phyloP scores from a whole-genome alignment of 2,329 filamentous ascomycete genomes.

The Diaporthe nobilis region DNA sequence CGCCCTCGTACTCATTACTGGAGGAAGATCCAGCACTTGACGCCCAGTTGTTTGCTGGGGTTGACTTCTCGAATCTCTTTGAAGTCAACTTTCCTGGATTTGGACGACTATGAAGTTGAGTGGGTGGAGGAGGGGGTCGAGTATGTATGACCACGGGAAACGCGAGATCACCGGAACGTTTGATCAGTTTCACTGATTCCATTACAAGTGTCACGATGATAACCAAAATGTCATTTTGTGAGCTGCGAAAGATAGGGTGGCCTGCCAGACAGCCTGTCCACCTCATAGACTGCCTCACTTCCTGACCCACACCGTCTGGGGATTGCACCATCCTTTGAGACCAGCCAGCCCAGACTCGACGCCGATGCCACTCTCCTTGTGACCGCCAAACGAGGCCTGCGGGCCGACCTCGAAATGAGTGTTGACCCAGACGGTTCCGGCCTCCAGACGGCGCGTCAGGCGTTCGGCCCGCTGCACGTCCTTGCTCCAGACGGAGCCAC shows the following conservation, averaged over 20 bases:
- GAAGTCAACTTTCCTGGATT: background rate
- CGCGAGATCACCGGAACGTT: background rate
- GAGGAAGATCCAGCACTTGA: background rate
- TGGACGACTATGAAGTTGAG: background rate
- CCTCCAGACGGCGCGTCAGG: slow-evolving; percentile 62
- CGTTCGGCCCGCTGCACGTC: slow-evolving; percentile 63
- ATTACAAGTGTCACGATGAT: no score
- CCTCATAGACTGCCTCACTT: background rate
- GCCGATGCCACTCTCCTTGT: slow-evolving; percentile 66
- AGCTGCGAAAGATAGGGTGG: no score
- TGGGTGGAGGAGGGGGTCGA: no score
- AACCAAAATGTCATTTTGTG: background rate
- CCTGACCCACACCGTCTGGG: slow-evolving; percentile 18
- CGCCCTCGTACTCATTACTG: background rate
- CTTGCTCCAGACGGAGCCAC: slow-evolving; percentile 66
- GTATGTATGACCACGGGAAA: background rate
- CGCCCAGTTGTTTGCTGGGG: background rate
- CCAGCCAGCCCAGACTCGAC: slow-evolving; percentile 59
- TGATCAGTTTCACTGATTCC: no score
- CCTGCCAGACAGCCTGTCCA: background rate
- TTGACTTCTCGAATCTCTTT: background rate
- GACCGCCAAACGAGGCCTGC: slow-evolving; percentile 61
- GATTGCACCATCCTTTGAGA: slow-evolving; percentile 51
- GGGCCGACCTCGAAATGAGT: slow-evolving; percentile 56
- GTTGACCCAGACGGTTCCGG: slow-evolving; percentile 71